Evolutionary conservation across 257 asterid species (phyloP).

Genomic region (Coffea canephora): DNA sequence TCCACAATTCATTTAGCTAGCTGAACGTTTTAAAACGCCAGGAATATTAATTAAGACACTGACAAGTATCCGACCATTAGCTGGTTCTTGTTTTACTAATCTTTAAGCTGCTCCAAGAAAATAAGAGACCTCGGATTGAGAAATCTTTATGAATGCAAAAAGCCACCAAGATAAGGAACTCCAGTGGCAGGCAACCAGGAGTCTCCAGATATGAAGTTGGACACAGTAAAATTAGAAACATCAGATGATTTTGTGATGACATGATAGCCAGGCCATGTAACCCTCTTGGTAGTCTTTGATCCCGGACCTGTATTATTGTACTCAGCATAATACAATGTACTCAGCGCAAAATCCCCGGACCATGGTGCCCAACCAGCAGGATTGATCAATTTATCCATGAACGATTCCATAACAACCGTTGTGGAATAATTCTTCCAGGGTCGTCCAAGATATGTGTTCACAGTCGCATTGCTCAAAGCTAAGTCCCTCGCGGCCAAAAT

Average conservation of each 20-base stretch:
- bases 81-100: not conserved
- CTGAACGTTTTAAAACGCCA: no score
- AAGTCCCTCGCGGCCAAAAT: constrained; percentile 46
- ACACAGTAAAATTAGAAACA: constrained; percentile 54
- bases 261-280: constrained; percentile 61
- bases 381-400: constrained; percentile 32
- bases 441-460: constrained; percentile 53
- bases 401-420: constrained; percentile 56
- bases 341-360: constrained; percentile 56
- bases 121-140: not conserved
- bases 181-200: constrained; percentile 60
- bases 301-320: constrained; percentile 57
- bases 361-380: constrained; percentile 63
- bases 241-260: constrained; percentile 33
- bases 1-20: no score
- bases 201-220: constrained; percentile 46
- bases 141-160: not conserved
- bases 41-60: not conserved
- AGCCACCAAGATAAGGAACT: constrained; percentile 33
- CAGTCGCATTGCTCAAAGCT: constrained; percentile 16
- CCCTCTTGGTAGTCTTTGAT: constrained; percentile 37
- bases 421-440: constrained; percentile 76
- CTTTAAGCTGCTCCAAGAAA: not conserved
- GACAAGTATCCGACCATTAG: not conserved
- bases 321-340: constrained; percentile 62